phyloP scores from a whole-genome alignment of 2,329 filamentous ascomycete genomes.

The Didymella glomerata region DNA sequence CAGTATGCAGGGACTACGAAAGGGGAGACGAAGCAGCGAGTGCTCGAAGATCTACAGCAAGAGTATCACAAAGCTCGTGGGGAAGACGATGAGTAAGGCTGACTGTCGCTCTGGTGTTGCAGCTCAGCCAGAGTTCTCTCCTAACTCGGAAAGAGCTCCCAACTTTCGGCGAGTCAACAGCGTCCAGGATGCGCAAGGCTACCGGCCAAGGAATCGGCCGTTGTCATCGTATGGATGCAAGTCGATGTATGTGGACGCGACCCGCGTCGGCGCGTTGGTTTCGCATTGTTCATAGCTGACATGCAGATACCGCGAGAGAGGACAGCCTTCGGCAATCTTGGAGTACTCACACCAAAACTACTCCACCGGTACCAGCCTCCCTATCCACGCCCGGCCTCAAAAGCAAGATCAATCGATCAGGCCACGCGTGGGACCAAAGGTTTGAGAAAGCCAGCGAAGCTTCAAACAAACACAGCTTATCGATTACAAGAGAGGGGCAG shows the following conservation, averaged over 20 bases:
- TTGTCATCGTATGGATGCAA: background rate
- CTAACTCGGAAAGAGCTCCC: constrained; percentile 1
- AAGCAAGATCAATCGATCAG: constrained; percentile 7
- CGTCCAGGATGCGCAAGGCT: background rate
- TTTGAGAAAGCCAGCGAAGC: constrained; percentile 15
- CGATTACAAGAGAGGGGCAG: constrained; percentile 20
- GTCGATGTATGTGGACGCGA: constrained; percentile 1
- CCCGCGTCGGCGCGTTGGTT: constrained; percentile 12
- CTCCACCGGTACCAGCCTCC: background rate
- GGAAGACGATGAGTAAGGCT: constrained; percentile 13
- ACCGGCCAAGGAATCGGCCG: background rate
- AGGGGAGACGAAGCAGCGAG: constrained; percentile 2
- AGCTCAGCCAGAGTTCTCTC: background rate
- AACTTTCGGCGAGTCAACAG: constrained; percentile 4
- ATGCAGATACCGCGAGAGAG: background rate
- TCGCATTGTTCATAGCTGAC: constrained; percentile 5
- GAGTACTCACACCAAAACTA: background rate
- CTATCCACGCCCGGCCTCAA: background rate
- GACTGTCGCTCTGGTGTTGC: constrained; percentile 1
- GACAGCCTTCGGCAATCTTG: background rate
- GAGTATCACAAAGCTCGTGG: background rate
- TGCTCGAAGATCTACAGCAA: background rate
- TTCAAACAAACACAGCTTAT: constrained; percentile 21
- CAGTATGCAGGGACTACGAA: constrained; percentile 5
- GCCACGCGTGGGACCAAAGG: constrained; percentile 12